Conservation (phyloP, 192 early-diverging fungal genomes). For the Backusella psychrophila region DNA sequence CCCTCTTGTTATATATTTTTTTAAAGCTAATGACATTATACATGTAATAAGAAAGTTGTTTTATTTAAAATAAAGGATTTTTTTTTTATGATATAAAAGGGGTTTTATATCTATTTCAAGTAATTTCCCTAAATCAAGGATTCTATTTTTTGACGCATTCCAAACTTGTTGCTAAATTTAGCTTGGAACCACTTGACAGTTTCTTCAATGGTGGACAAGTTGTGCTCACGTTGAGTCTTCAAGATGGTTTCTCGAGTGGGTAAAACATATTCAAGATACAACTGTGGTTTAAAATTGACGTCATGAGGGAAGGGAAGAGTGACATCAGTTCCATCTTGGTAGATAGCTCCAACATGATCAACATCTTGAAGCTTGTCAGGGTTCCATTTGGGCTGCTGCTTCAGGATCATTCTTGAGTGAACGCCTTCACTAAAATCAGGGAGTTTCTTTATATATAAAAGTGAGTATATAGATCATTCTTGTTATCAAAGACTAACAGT, state of each 20-base stretch:
- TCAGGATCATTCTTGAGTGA: slow-evolving; percentile 70
- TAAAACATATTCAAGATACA: background rate
- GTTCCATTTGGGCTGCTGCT: slow-evolving; percentile 66
- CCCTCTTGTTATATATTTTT: background rate
- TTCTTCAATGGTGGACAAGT: background rate
- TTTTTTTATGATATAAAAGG: background rate
- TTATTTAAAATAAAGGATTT: background rate
- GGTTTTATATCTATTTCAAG: background rate
- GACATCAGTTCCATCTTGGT: slow-evolving; percentile 71
- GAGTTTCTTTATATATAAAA: slow-evolving; percentile 31
- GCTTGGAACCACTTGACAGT: background rate
- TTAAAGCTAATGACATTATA: no score
- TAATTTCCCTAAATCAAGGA: background rate
- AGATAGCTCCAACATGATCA: background rate
- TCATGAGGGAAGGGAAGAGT: background rate
- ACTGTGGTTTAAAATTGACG: background rate
- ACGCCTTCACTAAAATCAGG: slow-evolving; percentile 92
- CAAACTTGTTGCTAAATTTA: background rate
- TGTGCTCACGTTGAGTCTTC: background rate
- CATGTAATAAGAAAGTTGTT: background rate
- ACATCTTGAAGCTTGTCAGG: slow-evolving; percentile 56
- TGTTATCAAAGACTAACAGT: slow-evolving; percentile 28
- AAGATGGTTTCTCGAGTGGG: background rate
- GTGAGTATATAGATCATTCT: background rate
- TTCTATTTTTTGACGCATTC: background rate